These are phyloP conservation scores for Pelargonium myrrhifolium DNA, from an alignment of 441 rosid species.

Conservation along the genomic window DNA sequence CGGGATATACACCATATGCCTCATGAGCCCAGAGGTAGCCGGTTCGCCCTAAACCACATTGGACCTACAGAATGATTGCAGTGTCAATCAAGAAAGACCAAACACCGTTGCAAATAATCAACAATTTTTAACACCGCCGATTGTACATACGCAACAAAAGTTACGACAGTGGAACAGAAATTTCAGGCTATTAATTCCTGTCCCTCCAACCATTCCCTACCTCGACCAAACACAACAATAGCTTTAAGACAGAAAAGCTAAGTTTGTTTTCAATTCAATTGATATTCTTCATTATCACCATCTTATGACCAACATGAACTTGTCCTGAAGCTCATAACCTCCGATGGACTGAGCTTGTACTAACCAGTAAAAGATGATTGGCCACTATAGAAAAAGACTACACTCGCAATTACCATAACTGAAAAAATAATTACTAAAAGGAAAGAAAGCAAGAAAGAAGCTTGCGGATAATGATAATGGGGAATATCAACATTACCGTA, in stretches of 20 bases:
- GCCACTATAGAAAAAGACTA: too few relatives aligned
- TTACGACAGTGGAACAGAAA: neutral
- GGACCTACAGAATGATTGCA: slow-evolving; percentile 38
- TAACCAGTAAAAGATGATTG: too few relatives aligned
- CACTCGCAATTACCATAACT: too few relatives aligned
- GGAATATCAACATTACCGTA: too few relatives aligned
- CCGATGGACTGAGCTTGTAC: too few relatives aligned
- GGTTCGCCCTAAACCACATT: slow-evolving; percentile 79
- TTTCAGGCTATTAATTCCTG: neutral
- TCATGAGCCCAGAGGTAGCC: slow-evolving; percentile 81
- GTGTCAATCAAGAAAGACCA: neutral
- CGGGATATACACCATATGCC: slow-evolving; percentile 54
- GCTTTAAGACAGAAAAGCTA: neutral
- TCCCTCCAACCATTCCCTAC: neutral
- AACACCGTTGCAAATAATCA: neutral
- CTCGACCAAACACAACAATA: neutral
- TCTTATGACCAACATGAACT: neutral
- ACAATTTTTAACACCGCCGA: too few relatives aligned
- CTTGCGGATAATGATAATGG: too few relatives aligned
- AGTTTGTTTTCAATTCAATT: neutral
- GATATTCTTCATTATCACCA: neutral
- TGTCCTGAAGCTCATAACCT: too few relatives aligned
- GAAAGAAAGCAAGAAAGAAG: too few relatives aligned
- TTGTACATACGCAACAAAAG: neutral
- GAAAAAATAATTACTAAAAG: too few relatives aligned